phyloP scores from a whole-genome alignment of 371 early-diverging fungal species.

The Dichotomocladium elegans region DNA sequence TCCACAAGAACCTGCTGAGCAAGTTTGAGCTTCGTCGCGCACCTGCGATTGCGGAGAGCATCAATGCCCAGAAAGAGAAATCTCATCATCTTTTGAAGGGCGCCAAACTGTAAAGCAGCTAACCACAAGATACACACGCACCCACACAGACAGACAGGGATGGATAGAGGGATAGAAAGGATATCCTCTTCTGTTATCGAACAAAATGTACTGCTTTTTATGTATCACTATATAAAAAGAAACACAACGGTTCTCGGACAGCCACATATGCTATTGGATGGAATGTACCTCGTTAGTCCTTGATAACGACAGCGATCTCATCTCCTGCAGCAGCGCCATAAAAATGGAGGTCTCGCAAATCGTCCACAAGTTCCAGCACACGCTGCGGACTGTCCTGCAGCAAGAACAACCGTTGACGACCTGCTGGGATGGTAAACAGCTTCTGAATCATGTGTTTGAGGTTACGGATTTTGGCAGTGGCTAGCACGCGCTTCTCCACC shows the following conservation, averaged over 20 bases:
- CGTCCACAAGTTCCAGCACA: conserved; percentile 35
- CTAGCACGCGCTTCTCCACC: conserved; percentile 45
- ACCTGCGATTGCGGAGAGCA: conserved; percentile 23
- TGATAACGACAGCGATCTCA: conserved; percentile 20
- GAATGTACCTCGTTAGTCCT: too few relatives aligned
- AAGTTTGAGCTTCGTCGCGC: conserved; percentile 46
- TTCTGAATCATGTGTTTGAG: conserved; percentile 38
- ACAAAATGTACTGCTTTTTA: too few relatives aligned
- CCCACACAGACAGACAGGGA: too few relatives aligned
- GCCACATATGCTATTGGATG: too few relatives aligned
- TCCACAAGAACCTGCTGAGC: conserved; percentile 38
- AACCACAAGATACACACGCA: too few relatives aligned
- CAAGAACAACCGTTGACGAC: conserved; percentile 28
- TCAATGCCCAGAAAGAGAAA: conserved; percentile 35
- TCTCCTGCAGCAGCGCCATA: conserved; percentile 31
- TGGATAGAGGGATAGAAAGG: too few relatives aligned
- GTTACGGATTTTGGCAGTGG: conserved; percentile 40
- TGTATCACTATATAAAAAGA: too few relatives aligned
- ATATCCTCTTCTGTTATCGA: too few relatives aligned
- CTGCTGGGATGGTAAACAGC: conserved; percentile 29
- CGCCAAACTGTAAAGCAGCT: conserved; percentile 16
- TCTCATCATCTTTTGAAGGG: conserved; percentile 12
- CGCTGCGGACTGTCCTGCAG: conserved; percentile 15
- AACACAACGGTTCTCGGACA: too few relatives aligned
- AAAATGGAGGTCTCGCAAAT: conserved; percentile 39